A percentile compares a stretch with the other conserved stretches of the same genome.
phyloP scores from a whole-genome alignment of 23 red algal species.

The Gracilaria gracilis region DNA sequence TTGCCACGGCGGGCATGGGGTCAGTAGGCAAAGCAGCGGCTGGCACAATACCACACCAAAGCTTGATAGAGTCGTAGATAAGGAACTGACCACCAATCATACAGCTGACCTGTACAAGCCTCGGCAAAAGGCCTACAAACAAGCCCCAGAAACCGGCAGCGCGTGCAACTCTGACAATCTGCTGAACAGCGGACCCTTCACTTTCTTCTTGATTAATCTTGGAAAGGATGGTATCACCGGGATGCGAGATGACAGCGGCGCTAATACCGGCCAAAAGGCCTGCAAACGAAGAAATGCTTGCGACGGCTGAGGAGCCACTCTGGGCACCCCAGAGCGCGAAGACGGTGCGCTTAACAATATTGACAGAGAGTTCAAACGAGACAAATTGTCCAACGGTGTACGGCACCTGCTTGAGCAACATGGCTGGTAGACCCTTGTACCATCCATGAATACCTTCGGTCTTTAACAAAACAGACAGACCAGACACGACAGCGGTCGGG shows the following conservation, averaged over 20 bases:
- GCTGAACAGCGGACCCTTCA: constrained; percentile 27
- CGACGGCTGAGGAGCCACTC: constrained; percentile 43
- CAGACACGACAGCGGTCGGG: constrained; percentile 46
- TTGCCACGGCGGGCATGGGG: constrained; percentile 27
- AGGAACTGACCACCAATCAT: constrained; percentile 96
- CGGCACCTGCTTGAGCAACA: constrained; percentile 91
- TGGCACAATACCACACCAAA: constrained; percentile 75
- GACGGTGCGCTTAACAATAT: constrained; percentile 46
- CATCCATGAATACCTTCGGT: constrained; percentile 80
- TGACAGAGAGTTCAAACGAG: constrained; percentile 81
- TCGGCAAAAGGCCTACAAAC: constrained; percentile 79
- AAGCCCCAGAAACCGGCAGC: constrained; percentile 73
- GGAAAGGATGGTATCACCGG: constrained; percentile 92
- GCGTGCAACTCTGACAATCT: constrained; percentile 58
- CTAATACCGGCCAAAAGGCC: constrained; percentile 81
- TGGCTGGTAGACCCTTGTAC: constrained; percentile 85
- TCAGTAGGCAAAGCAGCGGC: constrained; percentile 63
- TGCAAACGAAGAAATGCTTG: constrained; percentile 69
- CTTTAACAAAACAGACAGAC: constrained; percentile 76
- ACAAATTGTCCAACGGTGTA: constrained; percentile 96
- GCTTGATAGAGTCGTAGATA: constrained; percentile 94
- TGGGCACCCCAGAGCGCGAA: constrained; percentile 26
- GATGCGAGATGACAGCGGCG: constrained; percentile 86
- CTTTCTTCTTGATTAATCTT: constrained; percentile 87
- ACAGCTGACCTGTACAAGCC: constrained; percentile 80